These are phyloP conservation scores for Angophora floribunda DNA, from an alignment of 345 rosid species.

Conservation along the genomic window DNA sequence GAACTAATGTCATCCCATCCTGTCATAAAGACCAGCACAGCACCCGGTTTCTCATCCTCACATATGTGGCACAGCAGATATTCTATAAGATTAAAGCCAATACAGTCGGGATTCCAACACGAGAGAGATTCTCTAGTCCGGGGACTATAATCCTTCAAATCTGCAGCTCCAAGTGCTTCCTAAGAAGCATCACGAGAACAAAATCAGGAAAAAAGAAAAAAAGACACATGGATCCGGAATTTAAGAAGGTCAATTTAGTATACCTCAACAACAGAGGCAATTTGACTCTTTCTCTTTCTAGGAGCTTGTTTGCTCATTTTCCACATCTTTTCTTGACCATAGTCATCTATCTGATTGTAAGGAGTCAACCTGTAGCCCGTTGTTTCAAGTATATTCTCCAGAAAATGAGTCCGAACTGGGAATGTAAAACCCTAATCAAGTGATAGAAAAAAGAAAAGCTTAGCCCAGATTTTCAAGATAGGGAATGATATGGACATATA, in stretches of 20 bases:
- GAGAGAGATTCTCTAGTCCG: slow-evolving; percentile 66
- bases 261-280: slow-evolving; percentile 87
- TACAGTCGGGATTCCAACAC: slow-evolving; percentile 88
- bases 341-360: slow-evolving; percentile 80
- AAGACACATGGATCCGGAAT: background rate
- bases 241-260: background rate
- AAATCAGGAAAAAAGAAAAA: slow-evolving; percentile 1
- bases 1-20: slow-evolving; percentile 97
- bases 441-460: background rate
- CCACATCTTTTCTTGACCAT: slow-evolving; percentile 89
- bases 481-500: background rate
- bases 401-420: slow-evolving; percentile 62
- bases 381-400: slow-evolving; percentile 76
- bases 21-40: slow-evolving; percentile 86
- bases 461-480: background rate
- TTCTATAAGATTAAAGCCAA: slow-evolving; percentile 91
- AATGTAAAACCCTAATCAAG: slow-evolving; percentile 64
- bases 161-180: slow-evolving; percentile 72
- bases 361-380: slow-evolving; percentile 66
- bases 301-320: slow-evolving; percentile 76
- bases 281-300: slow-evolving; percentile 80
- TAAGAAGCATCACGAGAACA: slow-evolving; percentile 10
- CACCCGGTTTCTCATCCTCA: slow-evolving; percentile 69
- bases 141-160: slow-evolving; percentile 47
- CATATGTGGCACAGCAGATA: slow-evolving; percentile 54